These are phyloP conservation scores for Jatropha multifida DNA, from an alignment of 441 rosid genomes.

Conservation along the genomic window DNA sequence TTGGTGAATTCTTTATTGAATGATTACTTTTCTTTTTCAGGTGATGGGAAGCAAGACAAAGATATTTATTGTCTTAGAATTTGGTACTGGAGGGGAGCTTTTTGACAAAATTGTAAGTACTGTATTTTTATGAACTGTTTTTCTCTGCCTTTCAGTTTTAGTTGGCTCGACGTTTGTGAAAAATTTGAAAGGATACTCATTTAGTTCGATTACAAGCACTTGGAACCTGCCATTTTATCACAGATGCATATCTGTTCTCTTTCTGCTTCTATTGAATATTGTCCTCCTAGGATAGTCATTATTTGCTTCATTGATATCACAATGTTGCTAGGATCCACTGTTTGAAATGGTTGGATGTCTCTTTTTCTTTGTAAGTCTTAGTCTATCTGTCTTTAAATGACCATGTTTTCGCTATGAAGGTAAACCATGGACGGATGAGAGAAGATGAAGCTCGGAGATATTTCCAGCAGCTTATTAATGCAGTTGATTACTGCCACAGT, in stretches of 20 bases:
- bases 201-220: neutral
- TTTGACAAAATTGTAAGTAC: slow-evolving; percentile 92
- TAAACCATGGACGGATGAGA: slow-evolving; percentile 85
- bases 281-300: neutral
- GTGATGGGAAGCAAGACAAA: slow-evolving; percentile 97
- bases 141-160: neutral
- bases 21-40: slow-evolving; percentile 37
- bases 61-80: slow-evolving; percentile 84
- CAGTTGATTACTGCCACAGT: slow-evolving; percentile 94
- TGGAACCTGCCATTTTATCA: neutral
- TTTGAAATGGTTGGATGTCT: neutral
- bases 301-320: neutral
- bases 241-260: neutral
- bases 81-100: slow-evolving; percentile 90
- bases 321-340: slow-evolving; percentile 1
- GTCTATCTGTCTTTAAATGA: neutral
- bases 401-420: slow-evolving; percentile 39
- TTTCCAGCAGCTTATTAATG: slow-evolving; percentile 94
- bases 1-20: slow-evolving; percentile 12
- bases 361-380: neutral
- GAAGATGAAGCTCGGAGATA: slow-evolving; percentile 89
- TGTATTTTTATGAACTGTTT: neutral
- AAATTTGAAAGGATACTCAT: neutral
- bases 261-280: neutral
- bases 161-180: neutral